Conservation (phyloP, 1,139 yeast species). For the Lodderomyces beijingensis region DNA sequence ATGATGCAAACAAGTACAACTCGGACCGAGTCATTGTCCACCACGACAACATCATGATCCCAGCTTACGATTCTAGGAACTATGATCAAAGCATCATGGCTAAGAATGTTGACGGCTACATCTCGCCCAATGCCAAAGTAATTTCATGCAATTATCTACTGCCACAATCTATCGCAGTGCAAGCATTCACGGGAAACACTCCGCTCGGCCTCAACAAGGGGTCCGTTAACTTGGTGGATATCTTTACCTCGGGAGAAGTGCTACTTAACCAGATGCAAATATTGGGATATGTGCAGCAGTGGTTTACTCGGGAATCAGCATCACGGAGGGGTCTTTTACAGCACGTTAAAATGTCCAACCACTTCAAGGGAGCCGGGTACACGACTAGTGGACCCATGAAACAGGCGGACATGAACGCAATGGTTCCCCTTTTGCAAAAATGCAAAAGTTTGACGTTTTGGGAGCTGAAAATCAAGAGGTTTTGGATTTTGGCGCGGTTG, state of each 20-base stretch:
- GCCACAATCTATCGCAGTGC: slow-evolving; percentile 8
- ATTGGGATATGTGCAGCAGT: slow-evolving; percentile 11
- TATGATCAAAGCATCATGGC: slow-evolving; percentile 35
- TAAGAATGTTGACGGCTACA: slow-evolving; percentile 31
- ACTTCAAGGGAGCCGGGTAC: slow-evolving; percentile 28
- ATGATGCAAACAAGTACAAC: slow-evolving; percentile 5
- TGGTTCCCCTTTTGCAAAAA: neutral
- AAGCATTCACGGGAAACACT: slow-evolving; percentile 10
- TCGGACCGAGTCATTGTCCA: slow-evolving; percentile 25
- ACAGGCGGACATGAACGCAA: neutral
- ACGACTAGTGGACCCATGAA: slow-evolving; percentile 31
- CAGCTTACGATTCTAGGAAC: slow-evolving; percentile 30
- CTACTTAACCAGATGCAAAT: slow-evolving; percentile 40
- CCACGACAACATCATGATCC: slow-evolving; percentile 36
- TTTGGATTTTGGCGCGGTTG: neutral
- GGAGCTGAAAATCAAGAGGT: slow-evolving; percentile 6
- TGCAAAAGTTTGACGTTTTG: slow-evolving; percentile 12
- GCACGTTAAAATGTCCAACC: neutral
- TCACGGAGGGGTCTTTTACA: neutral
- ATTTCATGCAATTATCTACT: slow-evolving; percentile 31
- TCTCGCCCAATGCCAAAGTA: slow-evolving; percentile 31
- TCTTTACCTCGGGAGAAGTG: slow-evolving; percentile 21
- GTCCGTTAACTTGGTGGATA: slow-evolving; percentile 21
- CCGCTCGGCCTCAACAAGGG: slow-evolving; percentile 31
- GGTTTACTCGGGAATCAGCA: neutral